phyloP scores from a whole-genome alignment of 345 rosid species.

The Angophora floribunda region DNA sequence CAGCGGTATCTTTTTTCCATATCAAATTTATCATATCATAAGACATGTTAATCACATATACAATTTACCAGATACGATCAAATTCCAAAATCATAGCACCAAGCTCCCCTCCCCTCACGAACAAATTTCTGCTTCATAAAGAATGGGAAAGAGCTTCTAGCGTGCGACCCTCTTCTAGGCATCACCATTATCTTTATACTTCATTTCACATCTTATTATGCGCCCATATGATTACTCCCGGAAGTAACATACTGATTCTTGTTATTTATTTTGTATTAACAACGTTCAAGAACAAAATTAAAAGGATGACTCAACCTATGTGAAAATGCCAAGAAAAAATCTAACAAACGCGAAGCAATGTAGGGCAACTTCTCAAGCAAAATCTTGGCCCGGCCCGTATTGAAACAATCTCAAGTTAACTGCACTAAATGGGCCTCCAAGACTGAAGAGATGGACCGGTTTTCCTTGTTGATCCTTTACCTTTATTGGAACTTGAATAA shows the following conservation, averaged over 20 bases:
- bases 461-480: neutral
- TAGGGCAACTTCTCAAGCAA: neutral
- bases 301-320: neutral
- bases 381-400: neutral
- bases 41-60: neutral
- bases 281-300: neutral
- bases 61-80: neutral
- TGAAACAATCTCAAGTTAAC: neutral
- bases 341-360: neutral
- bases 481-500: neutral
- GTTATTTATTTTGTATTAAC: neutral
- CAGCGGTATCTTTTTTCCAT: neutral
- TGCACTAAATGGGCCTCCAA: neutral
- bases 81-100: neutral
- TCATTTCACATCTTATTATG: neutral
- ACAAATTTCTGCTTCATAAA: neutral
- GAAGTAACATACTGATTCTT: neutral
- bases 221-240: neutral
- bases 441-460: neutral
- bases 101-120: neutral
- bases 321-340: neutral
- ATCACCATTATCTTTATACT: neutral
- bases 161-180: accelerated
- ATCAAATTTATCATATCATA: neutral
- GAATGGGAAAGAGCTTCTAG: neutral